phyloP scores from a whole-genome alignment of 768 basidiomycete species.

The Auriscalpium microsporum region DNA sequence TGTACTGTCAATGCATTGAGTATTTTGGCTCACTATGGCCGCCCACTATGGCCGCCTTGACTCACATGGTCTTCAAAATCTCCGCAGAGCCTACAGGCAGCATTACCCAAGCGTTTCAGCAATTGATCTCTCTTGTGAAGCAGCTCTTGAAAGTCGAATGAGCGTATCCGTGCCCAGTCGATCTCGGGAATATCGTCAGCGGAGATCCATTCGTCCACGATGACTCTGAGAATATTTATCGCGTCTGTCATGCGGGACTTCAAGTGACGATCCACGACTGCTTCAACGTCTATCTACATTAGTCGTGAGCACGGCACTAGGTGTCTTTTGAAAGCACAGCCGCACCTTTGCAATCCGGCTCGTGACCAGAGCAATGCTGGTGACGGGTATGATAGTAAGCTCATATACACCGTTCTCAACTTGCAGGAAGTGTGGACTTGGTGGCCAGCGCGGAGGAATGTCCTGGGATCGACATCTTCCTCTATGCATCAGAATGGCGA shows the following conservation, averaged over 20 bases:
- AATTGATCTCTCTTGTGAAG: constrained; percentile 52
- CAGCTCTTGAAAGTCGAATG: constrained; percentile 87
- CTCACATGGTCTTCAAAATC: constrained; percentile 74
- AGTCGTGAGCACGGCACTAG: not conserved
- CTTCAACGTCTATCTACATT: constrained; percentile 60
- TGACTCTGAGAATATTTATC: constrained; percentile 36
- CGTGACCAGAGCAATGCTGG: constrained; percentile 72
- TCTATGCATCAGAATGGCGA: not conserved
- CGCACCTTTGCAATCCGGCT: constrained; percentile 61
- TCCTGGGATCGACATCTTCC: constrained; percentile 49
- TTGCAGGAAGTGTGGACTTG: constrained; percentile 36
- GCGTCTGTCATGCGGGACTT: constrained; percentile 56
- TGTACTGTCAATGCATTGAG: constrained; percentile 47
- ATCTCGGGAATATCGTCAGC: constrained; percentile 53
- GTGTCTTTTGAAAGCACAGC: not conserved
- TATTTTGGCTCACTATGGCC: no score
- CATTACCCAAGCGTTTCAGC: constrained; percentile 32
- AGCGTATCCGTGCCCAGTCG: constrained; percentile 75
- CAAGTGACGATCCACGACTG: constrained; percentile 56
- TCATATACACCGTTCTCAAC: constrained; percentile 58
- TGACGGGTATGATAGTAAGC: constrained; percentile 51
- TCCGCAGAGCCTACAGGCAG: constrained; percentile 49
- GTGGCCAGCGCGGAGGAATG: constrained; percentile 76
- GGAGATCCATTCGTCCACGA: constrained; percentile 52
- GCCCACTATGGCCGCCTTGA: constrained; percentile 7